phyloP scores from a whole-genome alignment of 495 filamentous ascomycete genomes.

The Aspergillus incahuasiensis region DNA sequence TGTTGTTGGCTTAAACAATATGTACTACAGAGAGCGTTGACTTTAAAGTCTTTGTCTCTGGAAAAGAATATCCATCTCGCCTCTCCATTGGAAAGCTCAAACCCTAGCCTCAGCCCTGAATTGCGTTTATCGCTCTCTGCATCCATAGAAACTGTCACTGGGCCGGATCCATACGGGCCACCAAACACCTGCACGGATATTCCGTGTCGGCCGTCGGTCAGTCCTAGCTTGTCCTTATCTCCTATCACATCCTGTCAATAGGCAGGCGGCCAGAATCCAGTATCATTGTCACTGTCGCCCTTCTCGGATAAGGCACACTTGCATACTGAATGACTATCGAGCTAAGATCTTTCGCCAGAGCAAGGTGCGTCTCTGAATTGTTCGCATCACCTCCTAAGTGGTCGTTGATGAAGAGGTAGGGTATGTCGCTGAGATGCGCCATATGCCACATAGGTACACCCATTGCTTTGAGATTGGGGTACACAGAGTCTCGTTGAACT shows the following conservation, averaged over 20 bases:
- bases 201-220: too few relatives aligned
- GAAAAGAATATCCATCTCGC: background rate
- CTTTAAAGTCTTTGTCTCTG: background rate
- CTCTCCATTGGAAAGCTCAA: too few relatives aligned
- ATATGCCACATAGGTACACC: constrained; percentile 33
- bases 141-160: too few relatives aligned
- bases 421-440: constrained; percentile 42
- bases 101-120: constrained; percentile 14
- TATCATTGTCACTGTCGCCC: background rate
- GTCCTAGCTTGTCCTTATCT: too few relatives aligned
- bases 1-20: background rate
- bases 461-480: constrained; percentile 25
- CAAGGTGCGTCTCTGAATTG: constrained; percentile 19
- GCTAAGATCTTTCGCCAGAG: constrained; percentile 11
- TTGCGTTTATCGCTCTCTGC: constrained; percentile 7
- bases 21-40: background rate
- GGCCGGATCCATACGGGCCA: too few relatives aligned
- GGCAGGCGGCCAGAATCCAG: constrained; percentile 1
- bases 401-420: constrained; percentile 37
- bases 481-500: constrained; percentile 41
- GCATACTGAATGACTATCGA: constrained; percentile 3
- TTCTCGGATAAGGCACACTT: background rate
- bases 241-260: background rate
- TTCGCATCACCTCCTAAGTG: constrained; percentile 17
- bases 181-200: too few relatives aligned